Evolutionary conservation across 345 rosid species (phyloP).

Genomic region (Euphorbia tirucalli): DNA sequence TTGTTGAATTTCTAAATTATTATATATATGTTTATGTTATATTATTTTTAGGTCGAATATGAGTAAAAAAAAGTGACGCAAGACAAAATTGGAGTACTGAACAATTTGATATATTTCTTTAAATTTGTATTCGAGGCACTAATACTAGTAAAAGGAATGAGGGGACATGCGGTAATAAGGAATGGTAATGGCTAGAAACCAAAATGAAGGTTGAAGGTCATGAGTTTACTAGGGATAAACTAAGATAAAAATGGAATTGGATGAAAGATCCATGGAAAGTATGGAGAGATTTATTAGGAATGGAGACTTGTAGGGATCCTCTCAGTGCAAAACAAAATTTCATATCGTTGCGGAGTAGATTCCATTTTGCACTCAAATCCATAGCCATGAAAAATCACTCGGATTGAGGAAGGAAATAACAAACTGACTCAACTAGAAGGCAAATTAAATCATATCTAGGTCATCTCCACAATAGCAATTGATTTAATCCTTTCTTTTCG

Average conservation of each 20-base stretch:
- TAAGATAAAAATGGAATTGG: constrained; percentile 9
- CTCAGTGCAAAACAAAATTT: no score
- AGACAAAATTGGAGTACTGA: neutral
- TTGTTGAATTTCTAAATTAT: no score
- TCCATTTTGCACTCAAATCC: no score
- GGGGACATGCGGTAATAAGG: neutral
- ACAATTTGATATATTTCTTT: neutral
- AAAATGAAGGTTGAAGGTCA: neutral
- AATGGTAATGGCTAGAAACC: neutral
- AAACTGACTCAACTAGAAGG: no score
- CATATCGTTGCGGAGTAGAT: no score
- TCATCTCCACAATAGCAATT: no score
- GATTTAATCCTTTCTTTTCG: no score
- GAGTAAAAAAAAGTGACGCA: neutral
- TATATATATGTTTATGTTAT: neutral
- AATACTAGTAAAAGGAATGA: neutral
- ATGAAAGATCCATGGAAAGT: constrained; percentile 1
- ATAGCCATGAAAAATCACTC: no score
- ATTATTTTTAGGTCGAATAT: no score
- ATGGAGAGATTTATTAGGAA: neutral
- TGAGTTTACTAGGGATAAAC: neutral
- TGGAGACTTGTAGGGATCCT: no score
- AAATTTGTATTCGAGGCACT: neutral
- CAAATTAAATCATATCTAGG: no score
- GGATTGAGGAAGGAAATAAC: no score